Evolutionary conservation across 345 rosid species (phyloP), one percentile per base, ranked within the genome.

Genomic region (Geranium brycei): DNA sequence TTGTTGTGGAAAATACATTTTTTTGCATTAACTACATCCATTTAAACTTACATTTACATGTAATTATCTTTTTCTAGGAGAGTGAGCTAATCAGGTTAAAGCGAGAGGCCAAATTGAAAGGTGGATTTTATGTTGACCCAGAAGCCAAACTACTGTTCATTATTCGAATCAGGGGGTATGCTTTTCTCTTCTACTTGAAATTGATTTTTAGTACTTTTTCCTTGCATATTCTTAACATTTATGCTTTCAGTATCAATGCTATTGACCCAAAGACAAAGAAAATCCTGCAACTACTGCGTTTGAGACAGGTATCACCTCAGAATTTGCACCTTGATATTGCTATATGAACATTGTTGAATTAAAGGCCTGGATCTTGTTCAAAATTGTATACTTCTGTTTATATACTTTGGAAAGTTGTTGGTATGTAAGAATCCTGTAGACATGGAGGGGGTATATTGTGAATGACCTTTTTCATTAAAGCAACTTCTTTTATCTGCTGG

Each of bases 121-220:
- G 95, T 18, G 95, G 88, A 0, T 87, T 87, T 61, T 87, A 85
- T 71, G 95, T 85, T 17, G 82, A 80, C 38, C 91, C 95, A 0
- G 91, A 87, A 62, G 87, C 91, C 4, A 85, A 87, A 65, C 78
- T 87, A 31, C 47, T 87, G 70, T 87, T 87, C 58, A 85, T 87
- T 28, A 51, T 87, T 57, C 81, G 95, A 11, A 87, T 87, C 53
- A 85, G 81, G 13, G 91, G 88, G 93, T 84, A 67, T 60, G 83
- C 69, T 31, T 13, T 2, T 18, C 1, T 3, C 13, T 30, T 35
- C 41, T 7, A 32, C 5, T 56, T 7, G 14, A 57, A 56, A 47
- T 30, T 28, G 40, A 3, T 17, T 61, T 30, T 32, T 51, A 4
- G 31, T 2, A 17, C 59, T 14, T 4, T 5, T 13, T 38, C 14